A percentile compares a stretch with the other conserved stretches of the same genome.
Evolutionary conservation across 2,329 filamentous ascomycete genomes (phyloP).

Genomic region (Penicillium sp.): DNA sequence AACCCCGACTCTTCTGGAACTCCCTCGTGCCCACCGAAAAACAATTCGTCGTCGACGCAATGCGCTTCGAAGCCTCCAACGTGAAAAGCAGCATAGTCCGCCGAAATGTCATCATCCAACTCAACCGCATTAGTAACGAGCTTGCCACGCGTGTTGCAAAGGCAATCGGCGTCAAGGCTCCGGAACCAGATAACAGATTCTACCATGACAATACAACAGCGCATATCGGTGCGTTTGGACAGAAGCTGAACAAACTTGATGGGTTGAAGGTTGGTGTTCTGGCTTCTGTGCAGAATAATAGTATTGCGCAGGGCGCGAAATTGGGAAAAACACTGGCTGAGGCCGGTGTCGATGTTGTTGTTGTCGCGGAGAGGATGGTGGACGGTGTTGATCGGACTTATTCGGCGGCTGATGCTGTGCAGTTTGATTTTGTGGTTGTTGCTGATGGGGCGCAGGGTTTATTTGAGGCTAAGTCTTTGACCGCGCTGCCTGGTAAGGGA

Average conservation of each 20-base stretch:
- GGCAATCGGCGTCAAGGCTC: conserved; percentile 58
- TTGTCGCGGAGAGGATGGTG: conserved; percentile 59
- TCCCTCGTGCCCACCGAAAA: conserved; percentile 63
- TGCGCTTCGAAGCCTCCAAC: conserved; percentile 66
- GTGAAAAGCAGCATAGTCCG: conserved; percentile 57
- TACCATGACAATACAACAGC: conserved; percentile 67
- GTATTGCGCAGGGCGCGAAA: conserved; percentile 47
- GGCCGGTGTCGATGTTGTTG: conserved; percentile 52
- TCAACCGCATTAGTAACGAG: conserved; percentile 66
- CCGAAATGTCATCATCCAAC: conserved; percentile 62
- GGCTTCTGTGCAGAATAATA: conserved; percentile 43
- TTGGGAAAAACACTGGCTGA: conserved; percentile 46
- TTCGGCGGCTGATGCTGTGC: conserved; percentile 55
- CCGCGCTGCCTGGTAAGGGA: conserved; percentile 22
- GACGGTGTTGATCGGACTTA: conserved; percentile 61
- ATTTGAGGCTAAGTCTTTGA: conserved; percentile 42
- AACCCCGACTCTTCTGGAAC: conserved; percentile 71
- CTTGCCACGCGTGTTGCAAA: conserved; percentile 61
- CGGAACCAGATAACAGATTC: conserved; percentile 58
- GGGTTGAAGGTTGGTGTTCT: conserved; percentile 63
- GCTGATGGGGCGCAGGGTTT: conserved; percentile 52
- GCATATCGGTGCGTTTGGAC: conserved; percentile 58
- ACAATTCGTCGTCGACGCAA: conserved; percentile 68
- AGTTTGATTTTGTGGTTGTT: conserved; percentile 53
- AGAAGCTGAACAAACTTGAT: conserved; percentile 57